Conservation (phyloP, 1,284 basidiomycete genomes). For the Trichosporon faecale region DNA sequence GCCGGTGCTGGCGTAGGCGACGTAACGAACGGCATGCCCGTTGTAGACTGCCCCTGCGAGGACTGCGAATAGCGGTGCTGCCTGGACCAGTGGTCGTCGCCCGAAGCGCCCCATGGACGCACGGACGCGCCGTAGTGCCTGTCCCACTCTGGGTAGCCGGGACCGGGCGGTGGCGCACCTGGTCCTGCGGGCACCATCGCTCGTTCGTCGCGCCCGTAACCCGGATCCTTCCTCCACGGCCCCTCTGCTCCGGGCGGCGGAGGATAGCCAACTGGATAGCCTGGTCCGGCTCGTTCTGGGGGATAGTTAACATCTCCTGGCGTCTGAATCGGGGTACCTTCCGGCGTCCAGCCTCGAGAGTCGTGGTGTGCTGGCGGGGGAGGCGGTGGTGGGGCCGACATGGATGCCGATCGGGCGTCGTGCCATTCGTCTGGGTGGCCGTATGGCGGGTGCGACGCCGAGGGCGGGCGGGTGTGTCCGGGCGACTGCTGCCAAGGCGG, state of each 20-base stretch:
- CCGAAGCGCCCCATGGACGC: constrained; percentile 17
- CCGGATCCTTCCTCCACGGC: constrained; percentile 13
- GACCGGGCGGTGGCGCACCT: neutral
- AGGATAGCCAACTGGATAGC: neutral
- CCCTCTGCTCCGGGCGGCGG: neutral
- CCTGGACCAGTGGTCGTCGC: constrained; percentile 11
- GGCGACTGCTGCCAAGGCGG: neutral
- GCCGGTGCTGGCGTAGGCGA: constrained; percentile 14
- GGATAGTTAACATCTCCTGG: neutral
- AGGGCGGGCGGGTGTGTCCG: constrained; percentile 5
- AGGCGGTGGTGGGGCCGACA: neutral
- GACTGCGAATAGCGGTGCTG: constrained; percentile 1
- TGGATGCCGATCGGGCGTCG: neutral
- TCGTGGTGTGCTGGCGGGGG: neutral
- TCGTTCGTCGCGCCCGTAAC: constrained; percentile 9
- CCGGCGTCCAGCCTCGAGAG: constrained; percentile 15
- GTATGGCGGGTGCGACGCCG: constrained; percentile 12
- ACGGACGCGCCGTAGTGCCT: neutral
- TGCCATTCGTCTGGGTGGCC: neutral
- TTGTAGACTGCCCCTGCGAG: neutral
- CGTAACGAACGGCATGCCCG: constrained; percentile 11
- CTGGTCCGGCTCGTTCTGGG: neutral
- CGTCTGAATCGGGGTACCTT: neutral
- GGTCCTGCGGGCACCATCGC: neutral
- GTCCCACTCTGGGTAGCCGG: constrained; percentile 16